These are phyloP conservation scores for Apiospora sp. DNA, from an alignment of 2,329 filamentous ascomycete species.

Conservation along the genomic window DNA sequence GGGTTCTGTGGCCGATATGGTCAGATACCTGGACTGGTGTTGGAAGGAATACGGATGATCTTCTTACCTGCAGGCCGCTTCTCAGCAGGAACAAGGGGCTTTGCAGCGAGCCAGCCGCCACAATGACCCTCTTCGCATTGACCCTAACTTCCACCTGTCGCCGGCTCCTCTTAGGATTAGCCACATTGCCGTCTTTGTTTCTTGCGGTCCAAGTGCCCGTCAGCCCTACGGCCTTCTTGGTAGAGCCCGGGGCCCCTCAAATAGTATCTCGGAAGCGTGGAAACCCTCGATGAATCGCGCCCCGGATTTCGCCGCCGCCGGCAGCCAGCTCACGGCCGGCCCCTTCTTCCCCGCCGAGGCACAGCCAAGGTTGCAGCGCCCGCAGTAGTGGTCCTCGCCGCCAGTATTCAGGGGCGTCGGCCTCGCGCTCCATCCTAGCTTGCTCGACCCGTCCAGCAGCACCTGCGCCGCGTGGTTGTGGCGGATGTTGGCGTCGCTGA, in stretches of 20 bases:
- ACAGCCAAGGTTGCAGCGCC: constrained; percentile 68
- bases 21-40: background rate
- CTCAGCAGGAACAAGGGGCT: constrained; percentile 79
- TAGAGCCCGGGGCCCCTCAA: constrained; percentile 58
- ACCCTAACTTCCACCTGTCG: constrained; percentile 70
- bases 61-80: constrained; percentile 74
- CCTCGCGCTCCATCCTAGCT: constrained; percentile 75
- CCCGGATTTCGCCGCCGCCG: constrained; percentile 79
- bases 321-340: constrained; percentile 78
- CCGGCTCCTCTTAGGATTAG: constrained; percentile 56
- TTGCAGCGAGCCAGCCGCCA: constrained; percentile 79
- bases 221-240: constrained; percentile 72
- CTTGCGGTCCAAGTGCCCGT: constrained; percentile 78
- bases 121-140: constrained; percentile 80
- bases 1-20: constrained; percentile 62
- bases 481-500: constrained; percentile 67
- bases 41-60: constrained; percentile 32
- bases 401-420: constrained; percentile 82
- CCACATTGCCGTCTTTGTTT: constrained; percentile 66
- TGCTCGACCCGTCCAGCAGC: constrained; percentile 77
- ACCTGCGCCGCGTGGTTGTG: constrained; percentile 78
- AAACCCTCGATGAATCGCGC: constrained; percentile 88
- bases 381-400: constrained; percentile 77
- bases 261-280: constrained; percentile 73
- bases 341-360: constrained; percentile 79